Evolutionary conservation across 257 asterid genomes (phyloP).

Genomic region (Penstemon eatonii): DNA sequence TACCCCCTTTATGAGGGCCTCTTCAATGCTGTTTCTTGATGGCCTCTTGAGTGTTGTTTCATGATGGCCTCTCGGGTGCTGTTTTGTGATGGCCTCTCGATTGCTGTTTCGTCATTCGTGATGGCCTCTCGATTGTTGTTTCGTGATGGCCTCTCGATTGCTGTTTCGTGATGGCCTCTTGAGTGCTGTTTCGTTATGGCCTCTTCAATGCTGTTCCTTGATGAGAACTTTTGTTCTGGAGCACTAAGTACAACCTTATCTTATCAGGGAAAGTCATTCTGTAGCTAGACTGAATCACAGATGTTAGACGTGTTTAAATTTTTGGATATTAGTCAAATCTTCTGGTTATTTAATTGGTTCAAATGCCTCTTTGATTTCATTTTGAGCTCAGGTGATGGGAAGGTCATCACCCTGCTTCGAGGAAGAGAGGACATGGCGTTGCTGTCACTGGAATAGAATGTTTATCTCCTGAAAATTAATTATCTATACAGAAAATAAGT

Average conservation of each 20-base stretch:
- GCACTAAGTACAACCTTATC: conserved; percentile 67
- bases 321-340: conserved; percentile 1
- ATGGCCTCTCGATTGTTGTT: no score
- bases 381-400: conserved; percentile 78
- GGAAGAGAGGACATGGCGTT: conserved; percentile 84
- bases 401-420: conserved; percentile 94
- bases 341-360: conserved; percentile 19
- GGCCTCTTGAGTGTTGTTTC: no score
- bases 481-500: no score
- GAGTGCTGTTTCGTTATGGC: no score
- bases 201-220: no score
- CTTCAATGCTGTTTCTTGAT: no score
- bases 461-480: no score
- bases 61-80: no score
- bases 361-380: conserved; percentile 11
- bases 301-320: conserved; percentile 47
- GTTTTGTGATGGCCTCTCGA: no score
- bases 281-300: conserved; percentile 52
- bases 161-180: no score
- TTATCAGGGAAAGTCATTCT: conserved; percentile 81
- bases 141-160: conserved; percentile 43
- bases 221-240: conserved; percentile 32
- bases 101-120: no score
- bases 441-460: conserved; percentile 71
- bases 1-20: no score